These are phyloP conservation scores for Magnaporthiopsis poae DNA, from an alignment of 2,329 filamentous ascomycete species.

Conservation along the genomic window DNA sequence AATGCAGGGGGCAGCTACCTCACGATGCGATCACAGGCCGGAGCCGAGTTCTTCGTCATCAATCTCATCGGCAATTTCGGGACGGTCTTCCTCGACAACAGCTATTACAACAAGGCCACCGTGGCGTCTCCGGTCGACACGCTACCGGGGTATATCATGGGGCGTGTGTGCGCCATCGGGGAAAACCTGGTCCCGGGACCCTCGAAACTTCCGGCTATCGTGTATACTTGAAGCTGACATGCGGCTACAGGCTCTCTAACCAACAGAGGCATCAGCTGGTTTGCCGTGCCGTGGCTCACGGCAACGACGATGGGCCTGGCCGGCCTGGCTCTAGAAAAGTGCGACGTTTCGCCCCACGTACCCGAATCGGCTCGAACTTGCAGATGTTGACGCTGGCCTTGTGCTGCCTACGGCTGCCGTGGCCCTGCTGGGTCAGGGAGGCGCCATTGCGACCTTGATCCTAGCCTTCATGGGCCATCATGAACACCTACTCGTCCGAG, in stretches of 20 bases:
- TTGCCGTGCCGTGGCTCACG: constrained; percentile 82
- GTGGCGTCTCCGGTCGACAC: constrained; percentile 77
- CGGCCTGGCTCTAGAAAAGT: constrained; percentile 68
- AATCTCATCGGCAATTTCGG: constrained; percentile 76
- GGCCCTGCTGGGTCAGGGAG: constrained; percentile 69
- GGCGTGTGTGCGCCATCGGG: constrained; percentile 21
- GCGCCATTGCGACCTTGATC: constrained; percentile 66
- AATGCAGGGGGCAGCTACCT: constrained; percentile 76
- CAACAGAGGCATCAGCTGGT: constrained; percentile 63
- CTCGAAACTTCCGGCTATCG: too few species aligned
- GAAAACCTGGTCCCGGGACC: too few species aligned
- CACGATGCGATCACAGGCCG: constrained; percentile 73
- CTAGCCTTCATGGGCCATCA: constrained; percentile 85
- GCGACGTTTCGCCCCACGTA: constrained; percentile 63
- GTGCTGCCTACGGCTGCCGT: constrained; percentile 80
- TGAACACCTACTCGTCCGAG: constrained; percentile 71
- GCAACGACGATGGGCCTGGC: constrained; percentile 82
- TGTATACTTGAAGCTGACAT: too few species aligned
- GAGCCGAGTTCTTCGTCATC: constrained; percentile 83
- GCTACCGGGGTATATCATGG: constrained; percentile 78
- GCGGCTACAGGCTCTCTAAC: neutral
- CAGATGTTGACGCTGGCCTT: constrained; percentile 71
- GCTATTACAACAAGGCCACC: constrained; percentile 90
- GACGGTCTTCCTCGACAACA: constrained; percentile 77
- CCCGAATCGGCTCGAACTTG: constrained; percentile 58